These are phyloP conservation scores for Capniomyces stellatus DNA, from an alignment of 371 early-diverging fungal genomes.

Conservation along the genomic window DNA sequence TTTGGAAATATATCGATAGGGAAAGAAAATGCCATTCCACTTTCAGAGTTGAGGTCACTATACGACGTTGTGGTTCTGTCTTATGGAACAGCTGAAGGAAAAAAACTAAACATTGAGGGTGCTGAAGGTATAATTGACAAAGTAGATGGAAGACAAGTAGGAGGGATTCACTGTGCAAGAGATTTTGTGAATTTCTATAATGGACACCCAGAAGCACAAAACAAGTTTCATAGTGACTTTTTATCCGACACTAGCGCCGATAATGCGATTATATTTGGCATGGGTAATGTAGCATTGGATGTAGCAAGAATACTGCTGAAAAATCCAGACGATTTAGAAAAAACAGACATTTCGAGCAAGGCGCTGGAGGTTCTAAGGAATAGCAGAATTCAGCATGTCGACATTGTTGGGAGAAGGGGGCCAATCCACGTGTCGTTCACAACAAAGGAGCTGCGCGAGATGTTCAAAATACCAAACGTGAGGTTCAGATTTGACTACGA, in stretches of 20 bases:
- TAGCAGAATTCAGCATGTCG: conserved; percentile 59
- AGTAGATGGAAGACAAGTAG: conserved; percentile 10
- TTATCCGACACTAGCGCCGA: conserved; percentile 32
- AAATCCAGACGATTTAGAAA: conserved; percentile 47
- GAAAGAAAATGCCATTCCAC: conserved; percentile 19
- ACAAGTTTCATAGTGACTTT: neutral
- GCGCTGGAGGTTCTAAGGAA: conserved; percentile 49
- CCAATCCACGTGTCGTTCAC: conserved; percentile 87
- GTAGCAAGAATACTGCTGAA: conserved; percentile 75
- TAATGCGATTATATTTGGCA: conserved; percentile 71
- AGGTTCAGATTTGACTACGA: conserved; percentile 35
- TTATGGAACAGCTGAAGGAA: conserved; percentile 69
- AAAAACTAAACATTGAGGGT: conserved; percentile 47
- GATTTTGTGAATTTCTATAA: conserved; percentile 93
- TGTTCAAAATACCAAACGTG: conserved; percentile 51
- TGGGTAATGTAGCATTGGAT: conserved; percentile 94
- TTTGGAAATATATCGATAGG: conserved; percentile 63
- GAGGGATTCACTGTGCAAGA: conserved; percentile 58
- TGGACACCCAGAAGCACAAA: conserved; percentile 48
- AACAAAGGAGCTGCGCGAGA: conserved; percentile 87
- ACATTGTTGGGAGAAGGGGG: conserved; percentile 79
- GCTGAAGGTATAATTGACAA: conserved; percentile 7
- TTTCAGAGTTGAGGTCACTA: conserved; percentile 33
- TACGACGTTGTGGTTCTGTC: conserved; percentile 75
- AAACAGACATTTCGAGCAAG: conserved; percentile 72